A percentile compares a stretch with the other conserved stretches of the same genome.
Evolutionary conservation across 768 basidiomycete genomes (phyloP).

Genomic region (Auriscalpium microsporum): DNA sequence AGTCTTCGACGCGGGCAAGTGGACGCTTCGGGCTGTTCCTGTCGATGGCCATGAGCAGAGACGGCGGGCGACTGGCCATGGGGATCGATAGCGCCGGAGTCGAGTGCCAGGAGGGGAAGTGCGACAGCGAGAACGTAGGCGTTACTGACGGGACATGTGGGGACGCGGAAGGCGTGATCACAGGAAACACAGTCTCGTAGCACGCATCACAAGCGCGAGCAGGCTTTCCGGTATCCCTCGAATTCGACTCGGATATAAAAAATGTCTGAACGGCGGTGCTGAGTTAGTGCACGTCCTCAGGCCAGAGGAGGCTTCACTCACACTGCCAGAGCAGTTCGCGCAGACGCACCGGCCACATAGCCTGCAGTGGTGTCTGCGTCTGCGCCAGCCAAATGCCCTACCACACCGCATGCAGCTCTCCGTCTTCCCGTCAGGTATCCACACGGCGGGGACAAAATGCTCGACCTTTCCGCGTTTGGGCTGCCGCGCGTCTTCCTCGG

Average conservation of each 20-base stretch:
- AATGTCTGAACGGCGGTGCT: conserved; percentile 50
- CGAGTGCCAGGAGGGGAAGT: conserved; percentile 50
- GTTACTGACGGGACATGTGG: conserved; percentile 17
- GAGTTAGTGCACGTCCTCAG: no score
- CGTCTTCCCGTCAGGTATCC: conserved; percentile 86
- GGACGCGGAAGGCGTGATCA: conserved; percentile 27
- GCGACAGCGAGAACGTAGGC: conserved; percentile 43
- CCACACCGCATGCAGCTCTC: conserved; percentile 81
- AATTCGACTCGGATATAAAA: conserved; percentile 53
- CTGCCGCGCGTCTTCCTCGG: conserved; percentile 32
- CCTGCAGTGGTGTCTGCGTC: conserved; percentile 79
- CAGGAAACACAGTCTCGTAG: conserved; percentile 78
- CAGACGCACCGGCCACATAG: conserved; percentile 84
- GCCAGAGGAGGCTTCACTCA: conserved; percentile 25
- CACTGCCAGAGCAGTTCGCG: conserved; percentile 72
- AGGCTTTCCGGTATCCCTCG: conserved; percentile 43
- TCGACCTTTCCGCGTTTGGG: conserved; percentile 51
- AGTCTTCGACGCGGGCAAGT: conserved; percentile 15
- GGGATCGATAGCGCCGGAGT: conserved; percentile 27
- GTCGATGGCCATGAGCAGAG: conserved; percentile 35
- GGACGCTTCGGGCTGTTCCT: conserved; percentile 19
- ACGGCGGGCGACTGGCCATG: conserved; percentile 18
- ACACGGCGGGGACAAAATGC: conserved; percentile 84
- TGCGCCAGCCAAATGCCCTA: conserved; percentile 64
- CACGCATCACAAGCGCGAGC: conserved; percentile 82